Base-by-base conservation (phyloP, 257 asterid genomes). In the Primulina tabacum region DNA sequence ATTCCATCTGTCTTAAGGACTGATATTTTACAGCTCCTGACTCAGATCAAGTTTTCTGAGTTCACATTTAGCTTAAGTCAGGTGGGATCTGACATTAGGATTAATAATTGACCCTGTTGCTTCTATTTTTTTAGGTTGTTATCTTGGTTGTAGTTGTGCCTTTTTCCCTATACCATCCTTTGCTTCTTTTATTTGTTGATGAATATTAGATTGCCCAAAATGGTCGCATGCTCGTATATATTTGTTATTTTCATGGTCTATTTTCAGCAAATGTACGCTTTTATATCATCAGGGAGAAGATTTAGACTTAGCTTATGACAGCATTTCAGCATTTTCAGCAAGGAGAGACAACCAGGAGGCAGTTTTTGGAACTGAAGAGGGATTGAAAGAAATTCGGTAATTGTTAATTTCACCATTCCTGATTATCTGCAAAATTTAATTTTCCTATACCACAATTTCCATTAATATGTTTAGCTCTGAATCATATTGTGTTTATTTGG, bases 311-410 rank as follows among this genome's bases (percentile, higher is more conserved):
- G 99, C 99, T 75, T 90, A 84, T 77, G 97, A 94, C 71, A 94
- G 97, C 85, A 94, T 94, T 82, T 94, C 97, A 71, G 96, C 99
- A 82, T 94, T 94, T 80, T 94, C 99, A 70, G 81, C 95, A 66
- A 82, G 97, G 81, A 89, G 96, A 76, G 97, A 87, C 88, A 91
- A 87, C 86, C 99, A 94, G 73, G 99, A 89, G 81, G 99, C 99
- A 26, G 96, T 91, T 75, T 93, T 94, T 76, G 99, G 99, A 75
- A 83, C 95, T 71, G 99, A 91, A 81, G 99, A 93, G 89, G 97
- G 99, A 72, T 72, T 94, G 79, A 94, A 94, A 83, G 99, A 94
- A 71, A 94, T 90, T 81, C 82, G 95, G 97, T 93, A 73, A 76
- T 16, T 35, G 33, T 70, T 69, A 71, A 66, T 63, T 40, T 65